Evolutionary conservation across 768 basidiomycete species (phyloP), one percentile per base, ranked within the genome.

Genomic region (Podaxis pistillaris): DNA sequence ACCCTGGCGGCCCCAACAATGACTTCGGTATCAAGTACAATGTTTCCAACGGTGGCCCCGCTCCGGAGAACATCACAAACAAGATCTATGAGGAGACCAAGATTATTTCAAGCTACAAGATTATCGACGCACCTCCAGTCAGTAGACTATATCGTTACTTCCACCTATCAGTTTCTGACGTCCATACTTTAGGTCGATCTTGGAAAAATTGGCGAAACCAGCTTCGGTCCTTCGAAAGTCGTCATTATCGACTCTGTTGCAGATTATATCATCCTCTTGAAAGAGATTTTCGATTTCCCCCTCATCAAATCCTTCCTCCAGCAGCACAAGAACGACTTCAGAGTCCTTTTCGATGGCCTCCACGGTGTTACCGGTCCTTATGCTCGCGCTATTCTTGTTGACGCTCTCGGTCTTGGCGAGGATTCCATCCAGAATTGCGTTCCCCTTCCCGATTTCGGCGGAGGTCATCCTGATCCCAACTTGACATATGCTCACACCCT

Each of bases 1-100:
- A 99, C 76, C 96, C 97, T 17, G 97, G 97, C 59, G 97, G 97
- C 24, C 97, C 97, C n/a, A 85, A 94, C 72, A 90, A 92, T 69
- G 97, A 99, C 76, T 99, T 98, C 74, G 97, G 97, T 53, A 98
- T 99, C 86, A 98, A 99, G 78, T 99, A 97, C 82, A 99, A 99
- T 76, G 91, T 94, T 53, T 89, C 90, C 41, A 99, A 99, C 69
- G 97, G 97, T 64, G 97, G 97, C 2, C 96, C 97, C 19, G 97
- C 97, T 22, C 95, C 97, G 0, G 97, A 99, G 78, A 87, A 81
- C 70, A 89, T 99, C 63, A 99, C 97, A n/a, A 83, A 99, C 79
- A 89, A 88, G 78, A 98, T 99, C 66, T 96, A 83, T 73, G 94
- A 93, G 72, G 88, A 86, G 76, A 94, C 94, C 59, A 96, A 93